phyloP scores from a whole-genome alignment of 2,329 filamentous ascomycete species.

The Parastagonospora avenae region DNA sequence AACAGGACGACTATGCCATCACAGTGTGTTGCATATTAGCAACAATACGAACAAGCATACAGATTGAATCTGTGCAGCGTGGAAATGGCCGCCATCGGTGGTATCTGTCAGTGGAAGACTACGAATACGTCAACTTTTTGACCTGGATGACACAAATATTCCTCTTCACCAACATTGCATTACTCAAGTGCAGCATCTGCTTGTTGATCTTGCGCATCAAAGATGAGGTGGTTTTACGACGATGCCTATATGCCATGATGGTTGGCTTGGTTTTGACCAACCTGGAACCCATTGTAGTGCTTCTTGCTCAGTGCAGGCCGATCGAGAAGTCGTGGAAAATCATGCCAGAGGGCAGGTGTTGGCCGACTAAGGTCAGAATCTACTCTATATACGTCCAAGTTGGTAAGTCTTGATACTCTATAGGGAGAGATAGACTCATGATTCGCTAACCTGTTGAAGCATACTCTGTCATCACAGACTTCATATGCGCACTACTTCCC shows the following conservation, averaged over 20 bases:
- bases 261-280: conserved; percentile 25
- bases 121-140: conserved; percentile 45
- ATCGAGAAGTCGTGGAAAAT: conserved; percentile 29
- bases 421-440: not conserved
- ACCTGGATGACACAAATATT: conserved; percentile 51
- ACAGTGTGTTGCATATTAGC: conserved; percentile 35
- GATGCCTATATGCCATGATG: conserved; percentile 36
- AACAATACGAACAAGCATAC: conserved; percentile 39
- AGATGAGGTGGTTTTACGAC: conserved; percentile 37
- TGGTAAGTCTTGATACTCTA: conserved; percentile 15
- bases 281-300: conserved; percentile 22
- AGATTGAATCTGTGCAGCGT: conserved; percentile 40
- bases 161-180: conserved; percentile 48
- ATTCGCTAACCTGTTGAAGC: conserved; percentile 10
- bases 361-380: conserved; percentile 30
- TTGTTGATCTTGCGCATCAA: conserved; percentile 52
- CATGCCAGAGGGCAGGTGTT: conserved; percentile 20
- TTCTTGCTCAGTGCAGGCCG: conserved; percentile 31
- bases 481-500: conserved; percentile 31
- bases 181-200: conserved; percentile 52
- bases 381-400: conserved; percentile 35
- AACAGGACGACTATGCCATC: conserved; percentile 46
- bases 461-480: conserved; percentile 29
- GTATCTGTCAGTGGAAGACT: conserved; percentile 41
- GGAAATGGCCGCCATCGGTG: conserved; percentile 50